These are phyloP conservation scores for Calocybe indica DNA, from an alignment of 768 basidiomycete species.

Conservation along the genomic window DNA sequence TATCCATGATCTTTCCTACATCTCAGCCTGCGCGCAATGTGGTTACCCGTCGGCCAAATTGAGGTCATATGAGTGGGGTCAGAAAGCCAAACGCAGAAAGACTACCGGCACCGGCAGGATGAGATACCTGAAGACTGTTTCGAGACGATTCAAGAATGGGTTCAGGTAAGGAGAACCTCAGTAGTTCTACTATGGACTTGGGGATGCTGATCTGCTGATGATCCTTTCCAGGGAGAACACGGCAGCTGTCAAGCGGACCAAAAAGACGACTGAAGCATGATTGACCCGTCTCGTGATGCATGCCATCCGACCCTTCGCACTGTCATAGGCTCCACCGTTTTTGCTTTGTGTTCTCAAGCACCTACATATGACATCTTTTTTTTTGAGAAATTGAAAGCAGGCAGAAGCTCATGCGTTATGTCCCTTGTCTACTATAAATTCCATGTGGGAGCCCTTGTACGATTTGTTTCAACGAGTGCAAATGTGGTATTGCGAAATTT, in stretches of 20 bases:
- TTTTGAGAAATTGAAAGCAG: too few species aligned
- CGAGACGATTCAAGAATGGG: constrained; percentile 97
- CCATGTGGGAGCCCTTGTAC: too few species aligned
- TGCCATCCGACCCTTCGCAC: too few species aligned
- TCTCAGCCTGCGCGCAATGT: constrained; percentile 85
- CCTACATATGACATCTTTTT: too few species aligned
- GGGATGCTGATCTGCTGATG: not conserved
- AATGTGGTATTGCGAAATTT: too few species aligned
- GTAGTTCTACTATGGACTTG: not conserved
- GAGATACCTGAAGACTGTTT: constrained; percentile 88
- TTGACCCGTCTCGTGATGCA: too few species aligned
- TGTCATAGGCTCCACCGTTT: too few species aligned
- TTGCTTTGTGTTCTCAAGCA: too few species aligned
- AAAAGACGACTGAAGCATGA: constrained; percentile 42
- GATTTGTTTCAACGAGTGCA: too few species aligned
- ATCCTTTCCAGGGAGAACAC: constrained; percentile 70
- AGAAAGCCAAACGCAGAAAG: constrained; percentile 99
- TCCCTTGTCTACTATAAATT: too few species aligned
- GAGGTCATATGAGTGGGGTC: constrained; percentile 96
- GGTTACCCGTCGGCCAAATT: constrained; percentile 95
- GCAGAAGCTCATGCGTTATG: too few species aligned
- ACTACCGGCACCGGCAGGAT: constrained; percentile 98
- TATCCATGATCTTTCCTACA: not conserved
- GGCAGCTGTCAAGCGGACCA: constrained; percentile 79
- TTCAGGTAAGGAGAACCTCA: constrained; percentile 61